A percentile compares a stretch with the other conserved stretches of the same genome.
phyloP scores from a whole-genome alignment of 116 monocot genomes.

The Phalaenopsis hybrid region DNA sequence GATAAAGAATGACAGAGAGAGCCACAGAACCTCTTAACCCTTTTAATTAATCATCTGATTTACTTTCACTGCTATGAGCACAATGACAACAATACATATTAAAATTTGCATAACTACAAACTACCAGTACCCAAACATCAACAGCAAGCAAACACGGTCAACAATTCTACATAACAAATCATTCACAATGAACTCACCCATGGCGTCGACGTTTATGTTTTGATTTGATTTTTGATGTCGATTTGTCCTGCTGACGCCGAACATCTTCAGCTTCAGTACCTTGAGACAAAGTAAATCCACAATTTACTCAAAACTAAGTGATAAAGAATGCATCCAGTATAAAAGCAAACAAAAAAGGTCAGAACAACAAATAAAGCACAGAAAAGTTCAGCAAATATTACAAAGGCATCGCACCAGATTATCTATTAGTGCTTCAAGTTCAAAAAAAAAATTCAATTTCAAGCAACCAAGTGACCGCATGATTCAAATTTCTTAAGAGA shows the following conservation, averaged over 20 bases:
- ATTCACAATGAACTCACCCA: constrained; percentile 32
- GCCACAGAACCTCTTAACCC: neutral
- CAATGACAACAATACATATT: neutral
- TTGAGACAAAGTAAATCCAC: constrained; percentile 11
- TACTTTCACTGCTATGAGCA: neutral
- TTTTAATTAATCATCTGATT: neutral
- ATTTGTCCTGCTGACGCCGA: constrained; percentile 28
- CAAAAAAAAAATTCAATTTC: neutral
- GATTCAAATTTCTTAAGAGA: neutral
- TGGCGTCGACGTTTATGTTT: constrained; percentile 52
- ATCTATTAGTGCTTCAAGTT: neutral
- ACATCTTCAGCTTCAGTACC: constrained; percentile 27
- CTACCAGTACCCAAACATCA: neutral
- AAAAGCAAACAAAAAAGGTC: neutral
- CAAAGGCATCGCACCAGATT: neutral
- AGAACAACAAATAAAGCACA: neutral
- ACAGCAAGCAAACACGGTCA: neutral
- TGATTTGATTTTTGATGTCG: constrained; percentile 43
- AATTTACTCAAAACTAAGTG: constrained; percentile 2
- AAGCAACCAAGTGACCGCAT: neutral
- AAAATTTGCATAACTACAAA: too few species aligned
- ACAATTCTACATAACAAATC: neutral
- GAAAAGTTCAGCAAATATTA: neutral
- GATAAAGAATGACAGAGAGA: neutral
- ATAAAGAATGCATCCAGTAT: neutral